These are phyloP conservation scores for Escovopsis weberi DNA, from an alignment of 2,329 filamentous ascomycete genomes.

Conservation along the genomic window DNA sequence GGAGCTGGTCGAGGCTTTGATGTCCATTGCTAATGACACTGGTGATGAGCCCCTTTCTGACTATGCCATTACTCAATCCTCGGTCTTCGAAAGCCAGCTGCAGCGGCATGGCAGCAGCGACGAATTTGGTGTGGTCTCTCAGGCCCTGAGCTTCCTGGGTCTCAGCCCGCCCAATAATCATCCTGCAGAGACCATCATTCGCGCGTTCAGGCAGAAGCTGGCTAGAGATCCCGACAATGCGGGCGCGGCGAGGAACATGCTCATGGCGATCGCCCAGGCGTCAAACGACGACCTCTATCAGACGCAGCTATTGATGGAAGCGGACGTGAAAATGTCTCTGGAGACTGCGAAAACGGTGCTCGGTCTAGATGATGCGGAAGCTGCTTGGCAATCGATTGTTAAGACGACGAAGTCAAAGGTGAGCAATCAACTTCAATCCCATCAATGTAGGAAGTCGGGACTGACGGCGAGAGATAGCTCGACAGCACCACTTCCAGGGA, in stretches of 20 bases:
- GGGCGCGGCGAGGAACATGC: conserved; percentile 17
- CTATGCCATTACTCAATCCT: conserved; percentile 24
- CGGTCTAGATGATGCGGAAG: conserved; percentile 6
- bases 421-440: conserved; percentile 1
- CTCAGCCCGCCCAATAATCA: conserved; percentile 22
- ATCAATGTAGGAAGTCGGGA: background rate
- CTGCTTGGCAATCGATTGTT: conserved; percentile 6
- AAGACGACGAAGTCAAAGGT: conserved; percentile 16
- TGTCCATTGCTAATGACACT: conserved; percentile 20
- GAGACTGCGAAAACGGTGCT: conserved; percentile 19
- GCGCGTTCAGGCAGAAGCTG: conserved; percentile 21
- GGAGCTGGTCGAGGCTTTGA: conserved; percentile 18
- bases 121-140: conserved; percentile 17
- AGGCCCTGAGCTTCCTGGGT: conserved; percentile 21
- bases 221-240: conserved; percentile 17
- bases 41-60: conserved; percentile 21
- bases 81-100: conserved; percentile 23
- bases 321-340: conserved; percentile 21
- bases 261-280: conserved; percentile 19
- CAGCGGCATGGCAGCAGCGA: conserved; percentile 14
- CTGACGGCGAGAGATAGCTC: conserved; percentile 9
- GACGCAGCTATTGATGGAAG: conserved; percentile 19
- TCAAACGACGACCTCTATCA: conserved; percentile 22
- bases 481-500: conserved; percentile 14
- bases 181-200: conserved; percentile 18